A percentile compares a stretch with the other conserved stretches of the same genome.
Conservation (phyloP, 176 grass and related monocot genomes). For the Avena sativa region DNA sequence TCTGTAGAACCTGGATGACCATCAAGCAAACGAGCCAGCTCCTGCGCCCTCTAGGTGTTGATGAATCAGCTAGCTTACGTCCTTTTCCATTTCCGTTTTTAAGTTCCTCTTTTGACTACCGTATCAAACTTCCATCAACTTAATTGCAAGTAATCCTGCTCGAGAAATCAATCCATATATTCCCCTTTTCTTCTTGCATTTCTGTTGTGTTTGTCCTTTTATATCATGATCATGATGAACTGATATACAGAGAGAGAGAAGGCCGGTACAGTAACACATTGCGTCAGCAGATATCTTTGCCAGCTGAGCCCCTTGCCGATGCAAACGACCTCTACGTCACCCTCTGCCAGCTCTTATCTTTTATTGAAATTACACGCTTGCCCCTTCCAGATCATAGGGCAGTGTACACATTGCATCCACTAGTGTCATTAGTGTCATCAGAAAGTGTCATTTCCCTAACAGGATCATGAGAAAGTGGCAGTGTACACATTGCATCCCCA, state of each 20-base stretch:
- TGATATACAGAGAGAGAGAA: background rate
- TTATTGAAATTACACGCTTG: background rate
- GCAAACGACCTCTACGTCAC: slow-evolving; percentile 39
- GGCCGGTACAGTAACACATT: background rate
- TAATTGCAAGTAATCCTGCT: background rate
- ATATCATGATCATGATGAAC: background rate
- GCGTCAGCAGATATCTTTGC: slow-evolving; percentile 42
- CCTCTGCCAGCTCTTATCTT: background rate
- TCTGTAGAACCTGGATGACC: no score
- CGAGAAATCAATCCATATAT: background rate
- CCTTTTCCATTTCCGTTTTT: no score
- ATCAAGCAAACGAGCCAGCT: no score
- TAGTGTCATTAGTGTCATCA: background rate
- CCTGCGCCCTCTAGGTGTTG: no score
- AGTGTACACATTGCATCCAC: no score
- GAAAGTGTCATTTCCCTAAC: background rate
- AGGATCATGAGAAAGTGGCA: slow-evolving; percentile 19
- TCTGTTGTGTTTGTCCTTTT: background rate
- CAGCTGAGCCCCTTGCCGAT: slow-evolving; percentile 26
- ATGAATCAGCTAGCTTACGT: no score
- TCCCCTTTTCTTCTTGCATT: background rate
- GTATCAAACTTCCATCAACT: no score
- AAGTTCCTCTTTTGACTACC: no score
- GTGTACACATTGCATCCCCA: slow-evolving; percentile 1
- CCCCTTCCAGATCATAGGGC: background rate